A percentile compares a stretch with the other conserved stretches of the same genome.
Evolutionary conservation across 164 flowering plant genomes (phyloP).

Genomic region (Berberis thunbergii): DNA sequence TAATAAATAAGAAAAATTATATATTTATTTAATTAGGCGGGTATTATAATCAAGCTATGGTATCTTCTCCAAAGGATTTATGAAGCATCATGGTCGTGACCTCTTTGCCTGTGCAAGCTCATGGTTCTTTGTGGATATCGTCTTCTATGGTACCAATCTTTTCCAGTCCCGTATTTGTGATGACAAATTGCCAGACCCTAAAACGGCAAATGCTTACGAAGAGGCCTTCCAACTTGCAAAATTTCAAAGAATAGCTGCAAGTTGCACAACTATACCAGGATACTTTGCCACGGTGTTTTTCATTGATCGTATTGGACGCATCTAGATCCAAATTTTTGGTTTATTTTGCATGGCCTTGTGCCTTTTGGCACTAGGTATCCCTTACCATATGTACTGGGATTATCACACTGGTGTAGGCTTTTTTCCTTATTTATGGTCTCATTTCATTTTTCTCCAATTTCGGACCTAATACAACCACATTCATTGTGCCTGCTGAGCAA

Average conservation of each 20-base stretch:
- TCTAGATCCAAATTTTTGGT: constrained; percentile 41
- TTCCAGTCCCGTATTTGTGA: constrained; percentile 23
- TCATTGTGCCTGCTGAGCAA: constrained; percentile 62
- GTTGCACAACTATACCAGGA: constrained; percentile 51
- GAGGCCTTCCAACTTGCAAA: constrained; percentile 30
- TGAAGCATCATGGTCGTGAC: constrained; percentile 43
- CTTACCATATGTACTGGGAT: constrained; percentile 26
- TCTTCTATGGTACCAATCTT: constrained; percentile 53
- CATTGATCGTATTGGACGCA: constrained; percentile 51
- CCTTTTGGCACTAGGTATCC: constrained; percentile 26
- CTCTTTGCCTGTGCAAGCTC: constrained; percentile 37
- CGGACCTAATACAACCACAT: constrained; percentile 67
- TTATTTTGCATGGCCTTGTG: constrained; percentile 39
- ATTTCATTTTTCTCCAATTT: constrained; percentile 58
- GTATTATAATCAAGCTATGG: constrained; percentile 19
- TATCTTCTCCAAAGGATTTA: constrained; percentile 40
- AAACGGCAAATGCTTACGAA: constrained; percentile 12
- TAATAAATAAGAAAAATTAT: no score
- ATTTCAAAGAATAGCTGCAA: constrained; percentile 40
- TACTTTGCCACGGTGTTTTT: constrained; percentile 43
- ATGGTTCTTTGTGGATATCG: constrained; percentile 54
- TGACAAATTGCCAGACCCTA: neutral
- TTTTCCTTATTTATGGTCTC: constrained; percentile 35
- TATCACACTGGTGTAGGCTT: constrained; percentile 21
- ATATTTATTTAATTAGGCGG: no score